Conservation (phyloP, 345 rosid species). For the Populus deltoides region DNA sequence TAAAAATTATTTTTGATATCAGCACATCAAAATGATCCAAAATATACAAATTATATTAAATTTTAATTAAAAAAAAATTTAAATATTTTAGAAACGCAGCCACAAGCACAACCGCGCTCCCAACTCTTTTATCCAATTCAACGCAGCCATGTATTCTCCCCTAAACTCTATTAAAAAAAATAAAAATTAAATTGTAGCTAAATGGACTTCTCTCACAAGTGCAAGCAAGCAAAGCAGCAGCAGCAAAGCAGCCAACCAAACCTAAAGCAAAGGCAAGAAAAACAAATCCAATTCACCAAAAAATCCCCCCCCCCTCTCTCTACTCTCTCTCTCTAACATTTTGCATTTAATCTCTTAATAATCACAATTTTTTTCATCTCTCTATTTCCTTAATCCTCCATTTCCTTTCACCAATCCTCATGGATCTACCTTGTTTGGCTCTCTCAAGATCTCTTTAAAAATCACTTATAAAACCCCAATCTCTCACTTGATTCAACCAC, state of each 20-base stretch:
- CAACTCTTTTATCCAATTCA: no score
- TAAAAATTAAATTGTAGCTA: no score
- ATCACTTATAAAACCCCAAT: background rate
- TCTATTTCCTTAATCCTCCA: background rate
- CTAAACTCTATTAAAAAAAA: no score
- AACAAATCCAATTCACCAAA: background rate
- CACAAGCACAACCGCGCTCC: no score
- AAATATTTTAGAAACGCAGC: no score
- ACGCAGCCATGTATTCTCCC: no score
- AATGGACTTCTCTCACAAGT: no score
- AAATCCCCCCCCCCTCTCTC: background rate
- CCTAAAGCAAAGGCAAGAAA: background rate
- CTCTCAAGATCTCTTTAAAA: background rate
- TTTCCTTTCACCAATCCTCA: background rate
- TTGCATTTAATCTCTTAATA: conserved; percentile 2
- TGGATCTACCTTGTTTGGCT: conserved; percentile 13
- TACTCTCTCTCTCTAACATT: background rate
- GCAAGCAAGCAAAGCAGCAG: conserved; percentile 1
- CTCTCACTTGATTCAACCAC: background rate
- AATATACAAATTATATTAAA: no score
- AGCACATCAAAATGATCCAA: no score
- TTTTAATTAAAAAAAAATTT: no score
- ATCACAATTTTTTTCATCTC: background rate
- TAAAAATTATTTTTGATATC: no score
- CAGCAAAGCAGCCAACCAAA: background rate